Conservation (phyloP, 2,329 filamentous ascomycete genomes). For the Fusarium sp. region DNA sequence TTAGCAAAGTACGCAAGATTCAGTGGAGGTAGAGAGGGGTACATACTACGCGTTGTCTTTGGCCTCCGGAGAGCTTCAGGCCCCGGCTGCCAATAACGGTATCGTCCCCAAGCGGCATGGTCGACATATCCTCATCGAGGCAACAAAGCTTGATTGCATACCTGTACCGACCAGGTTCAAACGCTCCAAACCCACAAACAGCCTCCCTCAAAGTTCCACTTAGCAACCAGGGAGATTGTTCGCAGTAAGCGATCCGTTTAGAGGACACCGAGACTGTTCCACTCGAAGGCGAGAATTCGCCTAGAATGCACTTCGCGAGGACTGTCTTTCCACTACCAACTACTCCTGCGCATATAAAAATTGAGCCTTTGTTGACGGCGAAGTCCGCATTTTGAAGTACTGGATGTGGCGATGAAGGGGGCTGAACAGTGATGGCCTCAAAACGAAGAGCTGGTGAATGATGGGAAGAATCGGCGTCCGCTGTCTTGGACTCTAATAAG, state of each 20-base stretch:
- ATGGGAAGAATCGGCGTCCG: neutral
- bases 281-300: neutral
- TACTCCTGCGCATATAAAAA: neutral
- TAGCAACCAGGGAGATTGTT: neutral
- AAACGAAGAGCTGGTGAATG: neutral
- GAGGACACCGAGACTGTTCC: neutral
- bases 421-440: neutral
- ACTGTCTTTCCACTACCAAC: neutral
- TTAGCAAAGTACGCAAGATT: fast-evolving
- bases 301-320: neutral
- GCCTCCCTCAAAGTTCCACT: neutral
- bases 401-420: fast-evolving
- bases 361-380: neutral
- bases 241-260: neutral
- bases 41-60: neutral
- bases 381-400: neutral
- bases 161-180: neutral
- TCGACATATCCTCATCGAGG: neutral
- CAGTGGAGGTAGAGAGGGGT: fast-evolving
- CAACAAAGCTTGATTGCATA: neutral
- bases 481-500: fast-evolving
- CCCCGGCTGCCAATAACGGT: neutral
- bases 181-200: neutral
- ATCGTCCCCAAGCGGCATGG: neutral
- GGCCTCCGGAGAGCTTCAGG: neutral